phyloP scores from a whole-genome alignment of 2,329 filamentous ascomycete species.

The Lachnellula subtilissima region DNA sequence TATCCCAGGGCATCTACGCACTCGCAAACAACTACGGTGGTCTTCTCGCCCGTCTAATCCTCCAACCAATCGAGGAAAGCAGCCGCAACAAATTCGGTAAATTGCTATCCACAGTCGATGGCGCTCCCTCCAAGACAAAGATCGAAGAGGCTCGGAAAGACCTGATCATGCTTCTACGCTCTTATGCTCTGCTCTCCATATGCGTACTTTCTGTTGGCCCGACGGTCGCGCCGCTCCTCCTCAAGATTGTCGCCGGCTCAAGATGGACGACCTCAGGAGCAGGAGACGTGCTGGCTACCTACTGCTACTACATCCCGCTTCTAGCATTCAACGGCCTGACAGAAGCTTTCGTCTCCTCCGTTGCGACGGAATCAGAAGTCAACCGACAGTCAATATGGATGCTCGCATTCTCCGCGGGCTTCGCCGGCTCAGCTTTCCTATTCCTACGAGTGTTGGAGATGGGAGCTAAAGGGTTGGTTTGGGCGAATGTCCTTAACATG shows the following conservation, averaged over 20 bases:
- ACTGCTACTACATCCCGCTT: conserved; percentile 91
- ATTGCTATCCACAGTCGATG: conserved; percentile 49
- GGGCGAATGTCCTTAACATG: conserved; percentile 91
- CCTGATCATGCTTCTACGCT: conserved; percentile 59
- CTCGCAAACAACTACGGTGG: conserved; percentile 93
- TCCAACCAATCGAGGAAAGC: conserved; percentile 94
- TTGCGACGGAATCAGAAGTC: conserved; percentile 71
- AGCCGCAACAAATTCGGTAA: conserved; percentile 86
- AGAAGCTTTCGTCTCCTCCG: conserved; percentile 88
- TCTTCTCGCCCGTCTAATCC: conserved; percentile 78
- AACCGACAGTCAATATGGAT: conserved; percentile 78
- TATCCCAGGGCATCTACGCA: conserved; percentile 85
- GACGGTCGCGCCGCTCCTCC: conserved; percentile 64
- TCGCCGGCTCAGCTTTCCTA: conserved; percentile 68
- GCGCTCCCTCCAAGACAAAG: conserved; percentile 24
- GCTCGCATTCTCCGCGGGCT: conserved; percentile 72
- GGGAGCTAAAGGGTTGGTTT: conserved; percentile 76
- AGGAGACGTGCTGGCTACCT: conserved; percentile 67
- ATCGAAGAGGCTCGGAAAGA: conserved; percentile 44
- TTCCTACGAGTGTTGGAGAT: conserved; percentile 64
- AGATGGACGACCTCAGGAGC: conserved; percentile 73
- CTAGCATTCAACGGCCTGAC: conserved; percentile 86
- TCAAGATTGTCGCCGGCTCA: conserved; percentile 70
- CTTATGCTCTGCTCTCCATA: conserved; percentile 71
- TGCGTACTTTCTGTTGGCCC: conserved; percentile 69